A percentile compares a stretch with the other conserved stretches of the same genome.
Evolutionary conservation across 2,329 filamentous ascomycete species (phyloP).

Genomic region (Peltaster fructicola): DNA sequence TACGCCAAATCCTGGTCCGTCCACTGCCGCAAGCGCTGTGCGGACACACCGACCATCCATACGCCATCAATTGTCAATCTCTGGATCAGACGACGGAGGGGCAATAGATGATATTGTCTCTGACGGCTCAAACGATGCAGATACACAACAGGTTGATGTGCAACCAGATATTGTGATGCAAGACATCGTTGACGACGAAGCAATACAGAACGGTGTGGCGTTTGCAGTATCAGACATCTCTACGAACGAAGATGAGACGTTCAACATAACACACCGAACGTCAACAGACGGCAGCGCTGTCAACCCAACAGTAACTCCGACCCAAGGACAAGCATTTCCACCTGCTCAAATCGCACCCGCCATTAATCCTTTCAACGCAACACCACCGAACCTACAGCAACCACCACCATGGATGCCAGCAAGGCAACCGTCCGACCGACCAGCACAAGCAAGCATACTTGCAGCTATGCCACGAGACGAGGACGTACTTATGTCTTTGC

Average conservation of each 20-base stretch:
- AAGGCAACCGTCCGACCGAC: constrained; percentile 11
- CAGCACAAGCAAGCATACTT: constrained; percentile 44
- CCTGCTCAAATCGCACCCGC: constrained; percentile 28
- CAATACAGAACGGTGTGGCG: constrained; percentile 66
- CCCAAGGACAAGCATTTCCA: constrained; percentile 24
- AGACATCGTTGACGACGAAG: constrained; percentile 68
- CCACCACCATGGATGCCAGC: constrained; percentile 25
- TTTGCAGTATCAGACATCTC: constrained; percentile 63
- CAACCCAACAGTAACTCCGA: constrained; percentile 49
- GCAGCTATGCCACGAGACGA: constrained; percentile 92
- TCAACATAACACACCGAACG: constrained; percentile 81
- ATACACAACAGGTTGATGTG: constrained; percentile 46
- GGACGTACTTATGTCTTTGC: constrained; percentile 93
- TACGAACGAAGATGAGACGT: constrained; percentile 71
- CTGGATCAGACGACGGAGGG: constrained; percentile 73
- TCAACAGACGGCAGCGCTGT: constrained; percentile 71
- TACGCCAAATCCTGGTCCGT: too few relatives aligned
- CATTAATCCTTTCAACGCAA: constrained; percentile 48
- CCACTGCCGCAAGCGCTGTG: constrained; percentile 30
- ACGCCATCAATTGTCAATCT: constrained; percentile 70
- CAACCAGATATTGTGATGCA: constrained; percentile 71
- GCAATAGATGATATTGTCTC: constrained; percentile 67
- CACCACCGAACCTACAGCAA: constrained; percentile 54
- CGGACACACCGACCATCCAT: constrained; percentile 61
- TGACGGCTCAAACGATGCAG: constrained; percentile 62